Base-by-base conservation (phyloP, 176 grass and related monocot genomes). In the Triticum urartu region DNA sequence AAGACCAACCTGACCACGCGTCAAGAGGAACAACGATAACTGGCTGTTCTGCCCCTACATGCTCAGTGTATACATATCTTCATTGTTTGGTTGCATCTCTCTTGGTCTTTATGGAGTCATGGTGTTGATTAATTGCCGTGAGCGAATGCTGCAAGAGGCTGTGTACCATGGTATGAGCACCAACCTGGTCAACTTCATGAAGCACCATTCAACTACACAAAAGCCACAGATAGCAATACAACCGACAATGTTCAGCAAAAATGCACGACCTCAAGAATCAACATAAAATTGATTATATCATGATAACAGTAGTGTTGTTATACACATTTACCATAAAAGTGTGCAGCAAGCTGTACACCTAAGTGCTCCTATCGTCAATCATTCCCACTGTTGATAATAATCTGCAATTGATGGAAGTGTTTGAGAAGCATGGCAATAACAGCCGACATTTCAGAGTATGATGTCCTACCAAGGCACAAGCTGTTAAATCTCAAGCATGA, bases 341-440 rank as follows among this genome's bases (percentile, higher is more conserved):
- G 97, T 87, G 92, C 92, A 90, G 95, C 92, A 86, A 98, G 97
- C 81, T 98, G 97, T 81, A 98, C 92, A 45, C 94, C 97, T 76
- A 95, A 88, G 77, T 98, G 93, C 74, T 98, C 97, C 61, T 98
- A 92, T 81, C 97, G 83, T 82, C 97, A 98, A 80, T 98, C 94
- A 92, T 98, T 94, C 63, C 94, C 93, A 87, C 94, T 98, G 90
- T 98, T 98, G 64, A 98, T 92, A 94, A 98, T 98, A 75, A 95
- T 68, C 97, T 98, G 84, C 79, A 81, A 38, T 72, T 71, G 56
- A 9, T 82, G 35, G 26, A 87, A 48, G 59, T 48, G 22, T 83
- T 85, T 87, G 45, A 84, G 67, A 79, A 73, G 39, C 18, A 87
- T 9, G 60, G 18, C 43, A 66, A 35, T 80, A 56, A 79, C 32